Base-by-base conservation (phyloP, 768 basidiomycete species). In the Tulasnella sp. region DNA sequence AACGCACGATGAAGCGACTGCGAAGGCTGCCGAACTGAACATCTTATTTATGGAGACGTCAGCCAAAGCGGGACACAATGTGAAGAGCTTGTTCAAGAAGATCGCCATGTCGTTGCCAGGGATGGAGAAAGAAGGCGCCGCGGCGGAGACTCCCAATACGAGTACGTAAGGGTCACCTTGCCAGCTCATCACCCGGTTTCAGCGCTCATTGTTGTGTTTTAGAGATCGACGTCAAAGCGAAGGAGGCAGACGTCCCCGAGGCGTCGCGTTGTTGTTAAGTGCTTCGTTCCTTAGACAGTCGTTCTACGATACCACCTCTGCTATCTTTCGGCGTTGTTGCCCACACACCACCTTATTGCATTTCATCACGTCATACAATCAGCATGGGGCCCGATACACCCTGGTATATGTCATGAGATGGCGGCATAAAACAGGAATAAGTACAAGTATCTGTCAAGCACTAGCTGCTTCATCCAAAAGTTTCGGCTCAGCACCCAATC, bases 21-120 rank as follows among this genome's bases (percentile, higher is more conserved):
- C 83, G 42, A 91, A 91, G 66, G 78, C 92, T 12, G 84, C 88
- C 42, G 84, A 94, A 68, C 73, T 96, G 61, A 84, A 83, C 65
- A 89, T 98, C 63, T 89, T 98, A 84, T 96, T 94, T 67, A 98
- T 98, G 84, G 96, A 99, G 72, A 98, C 96, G 7, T 96, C 91
- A 27, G 96, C 96, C 29, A 99, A 99, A 69, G 96, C 96, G 6
- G 96, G 96, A 2, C 96, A 98, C 69, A 99, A 99, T 62, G 96
- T 99, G 60, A 99, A 99, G 75, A 88, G 88, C 63, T 70, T 99
- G 63, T 99, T 99, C 77, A 93, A 97, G 75, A 98, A 98, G 77
- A 99, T 99, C 63, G 96, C 96, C 1, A 83, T 98, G 84, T 92
- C 92, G 2, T 71, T 99, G 49, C 94, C 96, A 17, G 96, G 96